Percentiles rank a stretch among this genome's conserved stretches.
Evolutionary conservation across 2,329 filamentous ascomycete genomes (phyloP).

Genomic region (Penicillium janthinellum): DNA sequence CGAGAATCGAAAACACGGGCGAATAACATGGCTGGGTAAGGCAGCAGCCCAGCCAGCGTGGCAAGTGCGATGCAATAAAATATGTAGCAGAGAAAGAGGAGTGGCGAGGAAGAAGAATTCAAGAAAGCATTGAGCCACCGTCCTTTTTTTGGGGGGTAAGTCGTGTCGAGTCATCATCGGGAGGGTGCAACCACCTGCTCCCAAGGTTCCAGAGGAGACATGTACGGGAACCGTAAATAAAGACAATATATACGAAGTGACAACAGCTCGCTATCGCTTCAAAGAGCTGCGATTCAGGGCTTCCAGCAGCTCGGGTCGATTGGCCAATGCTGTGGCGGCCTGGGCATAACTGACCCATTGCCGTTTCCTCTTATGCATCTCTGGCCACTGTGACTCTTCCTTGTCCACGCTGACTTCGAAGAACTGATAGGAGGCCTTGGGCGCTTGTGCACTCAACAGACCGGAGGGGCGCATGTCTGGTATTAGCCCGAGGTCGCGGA

Average conservation of each 20-base stretch:
- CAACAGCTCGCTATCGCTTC: slow-evolving; percentile 46
- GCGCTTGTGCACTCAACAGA: slow-evolving; percentile 60
- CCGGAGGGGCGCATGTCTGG: slow-evolving; percentile 69
- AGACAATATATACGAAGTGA: slow-evolving; percentile 2
- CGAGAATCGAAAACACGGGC: slow-evolving; percentile 1
- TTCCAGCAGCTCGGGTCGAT: slow-evolving; percentile 83
- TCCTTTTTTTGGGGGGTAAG: slow-evolving; percentile 20
- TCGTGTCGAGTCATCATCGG: slow-evolving; percentile 28
- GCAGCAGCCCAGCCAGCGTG: slow-evolving; percentile 12
- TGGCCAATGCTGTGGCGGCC: slow-evolving; percentile 74
- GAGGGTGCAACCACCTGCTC: slow-evolving; percentile 9
- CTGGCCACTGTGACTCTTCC: slow-evolving; percentile 87
- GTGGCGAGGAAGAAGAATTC: slow-evolving; percentile 3
- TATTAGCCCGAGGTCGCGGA: slow-evolving; percentile 83
- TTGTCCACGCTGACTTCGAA: slow-evolving; percentile 83
- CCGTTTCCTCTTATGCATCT: slow-evolving; percentile 86
- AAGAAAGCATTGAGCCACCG: slow-evolving; percentile 23
- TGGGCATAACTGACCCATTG: slow-evolving; percentile 86
- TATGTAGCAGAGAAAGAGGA: neutral
- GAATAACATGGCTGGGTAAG: slow-evolving; percentile 5
- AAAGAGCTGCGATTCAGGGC: slow-evolving; percentile 81
- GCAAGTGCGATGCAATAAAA: slow-evolving; percentile 16
- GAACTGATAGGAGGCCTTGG: slow-evolving; percentile 64
- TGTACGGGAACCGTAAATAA: slow-evolving; percentile 1
- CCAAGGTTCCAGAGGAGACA: slow-evolving; percentile 11